Base-by-base conservation (phyloP, 352 stramenopile species). In the Phytophthora podocarpi region DNA sequence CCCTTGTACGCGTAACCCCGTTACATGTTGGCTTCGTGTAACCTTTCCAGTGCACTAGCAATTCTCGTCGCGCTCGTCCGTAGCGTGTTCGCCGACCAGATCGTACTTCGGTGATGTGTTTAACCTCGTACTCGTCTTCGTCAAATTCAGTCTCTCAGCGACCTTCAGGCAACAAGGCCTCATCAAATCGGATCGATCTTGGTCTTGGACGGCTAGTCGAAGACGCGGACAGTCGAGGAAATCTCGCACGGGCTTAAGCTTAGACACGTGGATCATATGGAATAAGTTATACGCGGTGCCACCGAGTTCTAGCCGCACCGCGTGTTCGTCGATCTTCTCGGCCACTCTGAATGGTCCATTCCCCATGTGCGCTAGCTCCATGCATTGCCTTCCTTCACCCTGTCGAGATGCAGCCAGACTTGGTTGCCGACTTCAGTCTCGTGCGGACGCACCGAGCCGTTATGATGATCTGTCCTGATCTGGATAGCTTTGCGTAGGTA, bases 321-420 rank as follows among this genome's bases (percentile, higher is more conserved):
- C 21, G 26, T 65, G 43, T 4, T 61, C 31, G 9, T 18, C 11
- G 2, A 63, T 16, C 35, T 43, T 71, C n/a, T 70, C 52, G 1
- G 49, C 50, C 15, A 71, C 59, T 0, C 51, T 11, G 23, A 71
- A 74, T 1, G 63, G 64, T 20, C 70, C 65, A 21, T 78, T 65
- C 61, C 65, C 76, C 15, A 60, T 13, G 32, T 79, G 59, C 43
- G 41, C n/a, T n/a, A n/a, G n/a, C n/a, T n/a, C n/a, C n/a, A n/a
- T n/a, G n/a, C n/a, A n/a, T n/a, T n/a, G n/a, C n/a, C n/a, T n/a
- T n/a, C n/a, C n/a, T n/a, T n/a, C n/a, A n/a, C n/a, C n/a, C n/a
- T n/a, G 36, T 47, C 42, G 2, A 63, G 23, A 27, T 42, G 42
- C 6, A 63, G 21, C 34, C 54, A 63, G 0, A 65, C 35, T 24